phyloP scores from a whole-genome alignment of 345 rosid species.

The Nephelium lappaceum region DNA sequence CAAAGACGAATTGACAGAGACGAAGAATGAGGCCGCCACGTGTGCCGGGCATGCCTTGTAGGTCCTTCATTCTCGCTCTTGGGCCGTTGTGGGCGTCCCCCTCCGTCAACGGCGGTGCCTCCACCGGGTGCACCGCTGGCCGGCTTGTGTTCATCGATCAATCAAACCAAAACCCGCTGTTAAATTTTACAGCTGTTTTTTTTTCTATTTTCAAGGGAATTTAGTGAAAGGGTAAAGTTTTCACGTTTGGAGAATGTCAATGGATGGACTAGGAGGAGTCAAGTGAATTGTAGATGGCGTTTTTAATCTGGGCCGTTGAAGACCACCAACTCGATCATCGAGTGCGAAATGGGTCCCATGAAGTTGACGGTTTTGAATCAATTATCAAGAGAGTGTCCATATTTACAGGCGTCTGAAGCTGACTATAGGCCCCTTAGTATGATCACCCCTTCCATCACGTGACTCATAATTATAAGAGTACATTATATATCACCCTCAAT shows the following conservation, averaged over 20 bases:
- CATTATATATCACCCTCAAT: no score
- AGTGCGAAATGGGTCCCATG: not conserved
- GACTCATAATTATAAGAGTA: no score
- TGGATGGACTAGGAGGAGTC: not conserved
- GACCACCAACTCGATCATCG: not conserved
- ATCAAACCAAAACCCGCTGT: not conserved
- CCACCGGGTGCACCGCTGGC: conserved; percentile 80
- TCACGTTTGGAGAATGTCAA: not conserved
- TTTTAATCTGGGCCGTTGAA: not conserved
- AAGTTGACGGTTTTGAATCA: not conserved
- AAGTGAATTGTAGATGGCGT: not conserved
- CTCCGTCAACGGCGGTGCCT: conserved; percentile 56
- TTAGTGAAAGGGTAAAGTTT: conserved; percentile 1
- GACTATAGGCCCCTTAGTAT: no score
- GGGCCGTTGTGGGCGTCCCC: conserved; percentile 47
- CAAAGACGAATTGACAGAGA: conserved; percentile 56
- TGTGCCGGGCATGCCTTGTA: conserved; percentile 91
- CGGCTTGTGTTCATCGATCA: conserved; percentile 53
- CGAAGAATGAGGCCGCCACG: conserved; percentile 73
- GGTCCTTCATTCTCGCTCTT: conserved; percentile 68
- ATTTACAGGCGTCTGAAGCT: no score
- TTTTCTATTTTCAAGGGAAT: not conserved
- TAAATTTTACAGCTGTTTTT: not conserved
- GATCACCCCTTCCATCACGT: no score
- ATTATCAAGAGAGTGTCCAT: not conserved